Evolutionary conservation across 148 eudicot species (phyloP), one percentile per base, ranked within the genome.

Genomic region (Vaccinium corymbosum): DNA sequence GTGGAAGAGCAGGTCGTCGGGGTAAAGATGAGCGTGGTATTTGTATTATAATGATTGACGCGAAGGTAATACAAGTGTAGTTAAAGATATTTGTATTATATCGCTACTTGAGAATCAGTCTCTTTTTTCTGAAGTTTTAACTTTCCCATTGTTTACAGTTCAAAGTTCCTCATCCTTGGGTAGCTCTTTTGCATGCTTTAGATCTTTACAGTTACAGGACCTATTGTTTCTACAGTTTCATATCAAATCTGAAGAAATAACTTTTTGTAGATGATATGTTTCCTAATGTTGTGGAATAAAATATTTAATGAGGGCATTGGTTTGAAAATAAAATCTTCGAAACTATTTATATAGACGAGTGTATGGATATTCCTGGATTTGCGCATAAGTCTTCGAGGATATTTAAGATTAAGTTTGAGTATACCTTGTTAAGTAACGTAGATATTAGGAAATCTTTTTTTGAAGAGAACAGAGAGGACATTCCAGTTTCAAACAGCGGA

Each of bases 1-100:
- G 99, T 91, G 99, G 99, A 80, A 91, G 98, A 93, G 99, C 99
- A 72, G 99, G 99, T 27, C 99, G 99, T 83, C 97, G 99, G 80
- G 99, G 99, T 84, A 97, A 95, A 92, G 99, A 97, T 94, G 98
- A 94, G 83, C 93, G 98, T 42, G 99, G 99, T 82, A 93, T 97
- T 77, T 95, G 98, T 88, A 97, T 95, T 82, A 97, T 97, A 85
- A 97, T 97, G 99, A 87, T 97, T 85, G 99, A 97, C 79, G 99
- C 95, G 61, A 93, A 97, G 98, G 99, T 97, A 85, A 80, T 52
- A 12, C 27, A 55, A 19, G 46, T 52, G 48, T 62, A 32, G 22
- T 76, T 59, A 51, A 51, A 4, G 19, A 32, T 38, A 3, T 46
- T 16, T 51, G 15, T 66, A 14, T 20, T 52, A 12, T 19, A 42